These are phyloP conservation scores for Aspergillus arachidicola DNA, from an alignment of 2,329 filamentous ascomycete genomes.

Conservation along the genomic window DNA sequence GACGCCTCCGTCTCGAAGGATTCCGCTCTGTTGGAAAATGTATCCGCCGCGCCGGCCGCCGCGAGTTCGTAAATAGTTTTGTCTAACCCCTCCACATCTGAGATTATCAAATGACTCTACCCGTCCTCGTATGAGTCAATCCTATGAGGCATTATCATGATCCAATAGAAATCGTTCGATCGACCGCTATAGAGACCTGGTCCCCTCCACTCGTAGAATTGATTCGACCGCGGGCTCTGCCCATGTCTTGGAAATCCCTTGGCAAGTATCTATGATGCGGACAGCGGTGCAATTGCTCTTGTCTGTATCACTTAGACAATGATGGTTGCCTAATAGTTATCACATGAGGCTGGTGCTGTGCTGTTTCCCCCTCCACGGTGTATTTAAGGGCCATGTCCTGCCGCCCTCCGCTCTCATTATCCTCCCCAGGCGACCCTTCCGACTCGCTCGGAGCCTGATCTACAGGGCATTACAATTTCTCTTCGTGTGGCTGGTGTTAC, in stretches of 20 bases:
- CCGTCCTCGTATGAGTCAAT: background rate
- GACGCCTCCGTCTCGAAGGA: slow-evolving; percentile 6
- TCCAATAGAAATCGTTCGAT: slow-evolving; percentile 9
- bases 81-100: background rate
- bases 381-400: background rate
- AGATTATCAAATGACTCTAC: slow-evolving; percentile 1
- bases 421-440: background rate
- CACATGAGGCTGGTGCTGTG: background rate
- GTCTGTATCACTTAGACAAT: background rate
- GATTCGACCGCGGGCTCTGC: slow-evolving; percentile 4
- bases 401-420: background rate
- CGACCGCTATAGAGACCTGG: background rate
- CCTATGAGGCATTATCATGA: slow-evolving; percentile 10
- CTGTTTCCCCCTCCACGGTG: background rate
- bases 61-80: slow-evolving; percentile 24
- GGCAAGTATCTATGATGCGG: background rate
- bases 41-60: slow-evolving; percentile 34
- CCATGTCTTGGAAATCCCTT: slow-evolving; percentile 7
- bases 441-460: background rate
- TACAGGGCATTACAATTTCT: background rate
- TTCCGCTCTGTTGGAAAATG: slow-evolving; percentile 16
- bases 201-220: slow-evolving; percentile 5
- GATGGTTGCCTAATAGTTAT: background rate
- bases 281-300: background rate
- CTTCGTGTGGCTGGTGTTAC: background rate